phyloP scores from a whole-genome alignment of 208 protist species.

The Naegleria fowleri region DNA sequence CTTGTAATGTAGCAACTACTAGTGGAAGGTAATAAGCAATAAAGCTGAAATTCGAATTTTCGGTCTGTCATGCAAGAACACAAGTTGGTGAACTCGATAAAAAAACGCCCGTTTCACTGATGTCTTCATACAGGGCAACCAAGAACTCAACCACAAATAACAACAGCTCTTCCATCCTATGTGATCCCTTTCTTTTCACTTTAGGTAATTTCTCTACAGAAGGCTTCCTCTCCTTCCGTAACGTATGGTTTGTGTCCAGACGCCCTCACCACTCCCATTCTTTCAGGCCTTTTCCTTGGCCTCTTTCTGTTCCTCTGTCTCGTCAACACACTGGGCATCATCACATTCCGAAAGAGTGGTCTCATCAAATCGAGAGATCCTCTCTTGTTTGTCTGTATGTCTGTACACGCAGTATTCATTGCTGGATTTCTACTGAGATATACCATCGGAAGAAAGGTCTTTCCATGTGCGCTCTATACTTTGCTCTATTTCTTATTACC shows the following conservation, averaged over 20 bases:
- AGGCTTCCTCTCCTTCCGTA: background rate
- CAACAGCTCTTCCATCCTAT: background rate
- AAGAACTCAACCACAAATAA: background rate
- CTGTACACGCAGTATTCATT: background rate
- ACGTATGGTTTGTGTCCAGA: background rate
- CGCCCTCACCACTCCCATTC: background rate
- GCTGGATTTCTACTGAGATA: background rate
- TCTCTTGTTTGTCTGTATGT: background rate
- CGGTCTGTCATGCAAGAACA: no score
- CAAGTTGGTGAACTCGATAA: no score
- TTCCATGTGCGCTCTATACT: background rate
- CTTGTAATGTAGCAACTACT: no score
- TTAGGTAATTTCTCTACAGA: background rate
- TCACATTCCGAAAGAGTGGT: background rate
- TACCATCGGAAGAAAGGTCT: background rate
- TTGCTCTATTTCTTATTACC: background rate
- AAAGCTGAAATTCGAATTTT: no score
- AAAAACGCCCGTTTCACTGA: no score
- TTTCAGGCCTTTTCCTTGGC: background rate
- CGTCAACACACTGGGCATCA: background rate
- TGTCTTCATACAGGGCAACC: no score
- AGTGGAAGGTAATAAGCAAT: no score
- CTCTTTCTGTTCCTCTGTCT: background rate
- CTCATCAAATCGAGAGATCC: background rate
- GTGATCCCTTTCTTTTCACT: background rate